Base-by-base conservation (phyloP, 2,329 filamentous ascomycete genomes). In the Aschersonia sp. region DNA sequence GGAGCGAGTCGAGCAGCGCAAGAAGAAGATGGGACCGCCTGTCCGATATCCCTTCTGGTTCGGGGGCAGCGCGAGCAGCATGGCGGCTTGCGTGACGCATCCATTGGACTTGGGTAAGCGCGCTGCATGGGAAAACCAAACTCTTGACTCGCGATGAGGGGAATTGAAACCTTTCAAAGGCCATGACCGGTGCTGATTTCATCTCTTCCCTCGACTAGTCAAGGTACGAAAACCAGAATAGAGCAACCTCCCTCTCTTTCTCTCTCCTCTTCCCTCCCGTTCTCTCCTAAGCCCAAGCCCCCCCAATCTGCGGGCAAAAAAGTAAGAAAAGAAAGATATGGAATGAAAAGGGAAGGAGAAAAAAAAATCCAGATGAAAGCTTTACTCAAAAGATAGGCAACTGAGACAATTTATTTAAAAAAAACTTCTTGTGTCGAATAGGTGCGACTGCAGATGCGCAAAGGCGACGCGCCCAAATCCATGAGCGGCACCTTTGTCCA, bases 71-170 rank as follows among this genome's bases (percentile, higher is more conserved):
- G 88, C 90, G 46, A 92, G 86, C 60, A 94, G 87, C 62, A 83
- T 92, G 72, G 90, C 90, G 39, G 89, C 90, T 43, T 83, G 81
- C 56, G 85, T 95, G 45, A 97, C 90, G 32, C 90, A 97, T 73
- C 90, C 90, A 45, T 72, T 97, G 60, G 89, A 96, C 76, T 73
- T 96, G 54, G 79, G 87, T 94, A 75, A 65, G 83, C 70, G 5
- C 9, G 11, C 10, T 2, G 30, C 40, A 8, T 8, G 30, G 29
- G 30, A 35, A 31, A 46, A 46, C 9, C 9, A 33, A 2, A 5
- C n/a, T 10, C 7, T 22, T 22, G 22, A 22, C 22, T 22, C 22
- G 22, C 22, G 22, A 22, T 22, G 22, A 22, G 22, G 4, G 32
- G 40, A 11, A 42, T 42, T 12, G 40, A 7, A 42, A 11, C 40